Base-by-base conservation (phyloP, 192 early-diverging fungal species). In the Martensiomyces pterosporus region DNA sequence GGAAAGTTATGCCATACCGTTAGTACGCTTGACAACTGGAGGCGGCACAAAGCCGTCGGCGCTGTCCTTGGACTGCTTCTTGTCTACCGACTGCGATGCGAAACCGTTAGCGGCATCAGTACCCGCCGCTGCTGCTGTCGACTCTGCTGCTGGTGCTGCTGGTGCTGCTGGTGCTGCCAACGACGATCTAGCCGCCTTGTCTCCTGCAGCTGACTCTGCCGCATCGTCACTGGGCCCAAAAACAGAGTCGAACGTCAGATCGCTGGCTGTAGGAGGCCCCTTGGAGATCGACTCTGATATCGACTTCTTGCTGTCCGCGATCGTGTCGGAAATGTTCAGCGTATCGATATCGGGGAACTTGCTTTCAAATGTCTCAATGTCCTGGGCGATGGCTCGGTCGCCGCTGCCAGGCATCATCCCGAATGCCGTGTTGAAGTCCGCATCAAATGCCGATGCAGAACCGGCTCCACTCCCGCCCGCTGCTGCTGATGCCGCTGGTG, bases 21-120 rank as follows among this genome's bases (percentile, higher is more conserved):
- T 74, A 5, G 58, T 66, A 19, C 70, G 70, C 52, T 66, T 66
- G 55, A 74, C 70, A 4, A 74, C 70, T 14, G 70, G 70, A 23
- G 70, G 70, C n/a, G 70, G 55, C 25, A 66, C 70, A 62, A 62
- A 66, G 21, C 43, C 62, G 34, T 60, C 51, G 26, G 57, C 59
- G 29, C 54, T 42, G 24, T 26, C 43, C 23, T 40, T 53, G 29
- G 29, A 17, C 17, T 18, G 32, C 7, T 24, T 29, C 43, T 19
- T 39, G 25, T 37, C n/a, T 10, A 9, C 22, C 16, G 29, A 17
- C 18, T 44, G 21, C 44, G 15, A 10, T 24, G 23, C 51, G 7
- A 3, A 25, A 23, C 25, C 37, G 13, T 53, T 33, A 36, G 32
- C 40, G 15, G 34, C 23, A 10, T 15, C 25, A 10, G 24, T 43